phyloP scores from a whole-genome alignment of 306 rosid genomes.

The Erythrophleum fordii region DNA sequence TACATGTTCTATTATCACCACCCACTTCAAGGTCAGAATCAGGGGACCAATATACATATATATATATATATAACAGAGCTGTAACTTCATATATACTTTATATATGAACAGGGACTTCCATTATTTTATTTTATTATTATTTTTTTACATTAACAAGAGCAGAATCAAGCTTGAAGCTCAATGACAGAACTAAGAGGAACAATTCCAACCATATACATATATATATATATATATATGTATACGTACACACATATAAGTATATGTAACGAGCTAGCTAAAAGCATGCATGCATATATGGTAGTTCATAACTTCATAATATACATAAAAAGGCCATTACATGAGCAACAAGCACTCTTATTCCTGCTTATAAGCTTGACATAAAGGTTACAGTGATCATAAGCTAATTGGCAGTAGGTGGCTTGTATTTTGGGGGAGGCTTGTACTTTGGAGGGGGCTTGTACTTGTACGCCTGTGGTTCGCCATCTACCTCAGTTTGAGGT shows the following conservation, averaged over 20 bases:
- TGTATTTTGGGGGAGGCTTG: neutral
- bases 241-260: neutral
- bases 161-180: neutral
- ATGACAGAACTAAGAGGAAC: neutral
- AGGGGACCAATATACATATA: too few species aligned
- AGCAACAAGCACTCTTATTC: neutral
- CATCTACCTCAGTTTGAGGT: neutral
- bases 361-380: neutral
- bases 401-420: neutral
- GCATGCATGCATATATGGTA: neutral
- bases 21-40: neutral
- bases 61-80: too few species aligned
- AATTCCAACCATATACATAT: neutral
- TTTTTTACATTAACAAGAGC: neutral
- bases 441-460: neutral
- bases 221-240: too few species aligned
- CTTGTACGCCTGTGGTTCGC: neutral
- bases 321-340: neutral
- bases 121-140: neutral
- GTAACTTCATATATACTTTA: too few species aligned
- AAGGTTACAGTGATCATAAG: neutral
- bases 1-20: neutral
- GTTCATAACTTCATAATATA: neutral
- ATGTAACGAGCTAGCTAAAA: too few species aligned
- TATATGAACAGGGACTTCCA: neutral